These are phyloP conservation scores for Coemansia sp. DNA, from an alignment of 371 early-diverging fungal species.

Conservation along the genomic window DNA sequence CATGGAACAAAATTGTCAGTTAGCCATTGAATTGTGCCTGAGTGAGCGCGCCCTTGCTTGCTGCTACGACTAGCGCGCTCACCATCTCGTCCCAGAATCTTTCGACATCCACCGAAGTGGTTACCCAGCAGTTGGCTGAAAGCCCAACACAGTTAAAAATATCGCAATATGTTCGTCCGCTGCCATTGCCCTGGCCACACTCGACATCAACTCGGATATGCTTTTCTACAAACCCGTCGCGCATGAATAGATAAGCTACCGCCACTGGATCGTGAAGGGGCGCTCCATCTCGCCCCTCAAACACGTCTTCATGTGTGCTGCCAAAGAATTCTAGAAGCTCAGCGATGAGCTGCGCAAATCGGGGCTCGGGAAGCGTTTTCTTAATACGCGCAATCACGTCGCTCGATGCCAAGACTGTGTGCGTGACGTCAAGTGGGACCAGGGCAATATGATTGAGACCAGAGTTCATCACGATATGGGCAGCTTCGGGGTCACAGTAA, in stretches of 20 bases:
- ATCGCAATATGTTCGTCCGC: conserved; percentile 16
- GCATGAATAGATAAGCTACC: conserved; percentile 39
- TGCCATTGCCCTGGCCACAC: background rate
- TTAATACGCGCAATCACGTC: conserved; percentile 28
- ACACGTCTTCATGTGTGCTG: conserved; percentile 28
- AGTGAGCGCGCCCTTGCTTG: background rate
- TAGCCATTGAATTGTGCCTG: background rate
- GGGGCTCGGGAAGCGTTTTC: conserved; percentile 5
- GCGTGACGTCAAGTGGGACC: conserved; percentile 52
- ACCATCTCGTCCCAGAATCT: conserved; percentile 26
- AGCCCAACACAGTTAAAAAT: background rate
- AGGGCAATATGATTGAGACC: conserved; percentile 29
- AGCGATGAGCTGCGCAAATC: conserved; percentile 30
- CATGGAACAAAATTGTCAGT: no score
- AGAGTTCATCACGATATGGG: conserved; percentile 47
- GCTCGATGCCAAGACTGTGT: conserved; percentile 19
- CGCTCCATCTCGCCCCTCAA: conserved; percentile 29
- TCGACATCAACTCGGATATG: conserved; percentile 32
- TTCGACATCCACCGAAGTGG: conserved; percentile 12
- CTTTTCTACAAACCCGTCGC: conserved; percentile 22
- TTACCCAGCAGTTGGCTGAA: conserved; percentile 17
- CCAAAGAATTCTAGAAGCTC: conserved; percentile 41
- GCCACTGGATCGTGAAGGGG: conserved; percentile 51
- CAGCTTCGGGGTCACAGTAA: conserved; percentile 50
- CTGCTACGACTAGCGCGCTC: background rate